A percentile compares a stretch with the other conserved stretches of the same genome.
These are phyloP conservation scores for cucumber (Cucumis sativus) DNA, from an alignment of 306 rosid genomes.

Conservation along the genomic window Cucumber_9930_V3 NC_026660.2:26199001-26199500, in stretches of 20 bases:
- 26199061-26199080: too few species aligned
- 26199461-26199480: slow-evolving; percentile 6
- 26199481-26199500: not conserved
- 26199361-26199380: slow-evolving; percentile 2
- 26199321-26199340: slow-evolving; percentile 6
- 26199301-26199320: not conserved
- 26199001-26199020: not conserved
- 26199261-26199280: not conserved
- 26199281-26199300: not conserved
- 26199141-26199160: not conserved
- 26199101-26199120: not conserved
- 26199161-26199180: not conserved
- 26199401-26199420: not conserved
- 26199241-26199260: not conserved
- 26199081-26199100: not conserved
- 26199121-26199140: not conserved
- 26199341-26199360: not conserved
- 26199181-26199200: not conserved
- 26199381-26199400: not conserved
- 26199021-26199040: not conserved
- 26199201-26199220: not conserved
- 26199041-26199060: not conserved
- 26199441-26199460: slow-evolving; percentile 1
- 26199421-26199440: not conserved
- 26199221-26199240: not conserved